Base-by-base conservation (phyloP, 2,329 filamentous ascomycete genomes). In the Calonectria leucothoes region DNA sequence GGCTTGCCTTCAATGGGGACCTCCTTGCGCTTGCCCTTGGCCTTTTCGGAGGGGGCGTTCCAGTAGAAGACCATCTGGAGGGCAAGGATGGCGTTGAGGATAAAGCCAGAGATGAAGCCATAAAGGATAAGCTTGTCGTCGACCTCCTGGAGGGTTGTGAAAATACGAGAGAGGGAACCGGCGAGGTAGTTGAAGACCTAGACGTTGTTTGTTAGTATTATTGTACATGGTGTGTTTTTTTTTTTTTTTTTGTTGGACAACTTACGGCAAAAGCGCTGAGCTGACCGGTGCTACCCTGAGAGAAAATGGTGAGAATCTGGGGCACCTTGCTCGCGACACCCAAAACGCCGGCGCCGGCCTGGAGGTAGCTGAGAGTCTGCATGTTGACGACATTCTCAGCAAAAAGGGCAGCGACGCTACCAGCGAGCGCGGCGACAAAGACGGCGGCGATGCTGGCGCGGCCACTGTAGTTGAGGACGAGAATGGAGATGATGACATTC, bases 121-220 rank as follows among this genome's bases (percentile, higher is more conserved):
- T 98, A 98, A 31, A 99, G 90, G 81, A 99, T 98, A 72, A 98
- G 89, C 86, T 96, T 96, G 85, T 99, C 97, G 84, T 98, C 94
- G 73, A 99, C 97, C 88, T 99, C 97, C 82, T 98, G 96, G 71
- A 99, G 88, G 11, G 97, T 99, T 37, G 97, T 99, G 86, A 98
- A 99, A 87, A 99, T 98, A 83, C 97, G 94, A 31, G 95, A 94
- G 72, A 98, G 91, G 52, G 95, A 98, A 48, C 97, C 97, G 79
- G 93, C 89, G 81, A 99, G 94, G 86, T 98, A 99, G 89, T 98
- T 98, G 91, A 99, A 98, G 79, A 99, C 95, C 96, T 98, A 81
- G 10, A 61, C 7, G 20, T 7, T 5, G 2, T 20, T 64, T 33
- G 37, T 79, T 67, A 77, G 68, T 35, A 39, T 14, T 37, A 17